phyloP scores from a whole-genome alignment of 768 basidiomycete species.

The Artomyces pyxidatus region DNA sequence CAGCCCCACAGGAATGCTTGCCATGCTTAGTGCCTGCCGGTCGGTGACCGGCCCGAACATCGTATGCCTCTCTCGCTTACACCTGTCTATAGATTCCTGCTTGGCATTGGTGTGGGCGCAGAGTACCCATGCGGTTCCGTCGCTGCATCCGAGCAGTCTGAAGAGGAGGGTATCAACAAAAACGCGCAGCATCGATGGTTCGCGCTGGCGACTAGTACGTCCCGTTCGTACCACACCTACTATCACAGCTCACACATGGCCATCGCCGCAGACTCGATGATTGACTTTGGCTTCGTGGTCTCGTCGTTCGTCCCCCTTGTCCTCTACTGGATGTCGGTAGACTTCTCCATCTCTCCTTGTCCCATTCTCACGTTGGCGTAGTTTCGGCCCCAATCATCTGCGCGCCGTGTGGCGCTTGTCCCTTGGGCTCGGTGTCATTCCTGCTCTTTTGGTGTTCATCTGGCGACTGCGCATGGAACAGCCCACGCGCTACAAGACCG shows the following conservation, averaged over 20 bases:
- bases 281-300: slow-evolving; percentile 77
- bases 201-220: slow-evolving; percentile 79
- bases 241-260: background rate
- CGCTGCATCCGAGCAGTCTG: slow-evolving; percentile 84
- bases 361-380: slow-evolving; percentile 19
- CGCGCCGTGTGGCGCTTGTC: slow-evolving; percentile 84
- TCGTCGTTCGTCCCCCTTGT: slow-evolving; percentile 78
- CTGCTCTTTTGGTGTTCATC: slow-evolving; percentile 69
- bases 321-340: slow-evolving; percentile 76
- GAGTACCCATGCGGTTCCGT: slow-evolving; percentile 90
- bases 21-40: slow-evolving; percentile 77
- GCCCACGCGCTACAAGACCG: slow-evolving; percentile 61
- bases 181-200: slow-evolving; percentile 83
- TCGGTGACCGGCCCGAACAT: slow-evolving; percentile 21
- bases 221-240: background rate
- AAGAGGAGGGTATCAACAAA: slow-evolving; percentile 70
- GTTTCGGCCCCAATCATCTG: slow-evolving; percentile 72
- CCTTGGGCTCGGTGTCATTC: slow-evolving; percentile 75
- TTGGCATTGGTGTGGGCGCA: slow-evolving; percentile 84
- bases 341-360: background rate
- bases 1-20: slow-evolving; percentile 59
- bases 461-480: slow-evolving; percentile 87
- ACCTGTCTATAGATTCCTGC: slow-evolving; percentile 51
- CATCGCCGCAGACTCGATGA: slow-evolving; percentile 72
- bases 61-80: background rate